phyloP scores from a whole-genome alignment of 2,329 filamentous ascomycete genomes.

The Ophiostoma triangulosporum region DNA sequence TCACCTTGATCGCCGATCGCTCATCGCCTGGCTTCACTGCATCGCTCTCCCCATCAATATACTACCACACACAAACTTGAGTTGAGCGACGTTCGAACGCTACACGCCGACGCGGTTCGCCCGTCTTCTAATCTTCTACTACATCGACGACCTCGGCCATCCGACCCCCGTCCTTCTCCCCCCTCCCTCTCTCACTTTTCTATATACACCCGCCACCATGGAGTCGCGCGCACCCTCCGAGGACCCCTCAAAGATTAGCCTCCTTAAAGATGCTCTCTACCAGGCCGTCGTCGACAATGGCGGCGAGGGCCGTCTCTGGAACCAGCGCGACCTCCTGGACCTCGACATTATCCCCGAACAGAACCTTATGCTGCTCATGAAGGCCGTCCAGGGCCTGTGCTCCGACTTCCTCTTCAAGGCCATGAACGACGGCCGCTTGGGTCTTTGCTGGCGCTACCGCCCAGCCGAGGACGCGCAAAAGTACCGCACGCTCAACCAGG shows the following conservation, averaged over 20 bases:
- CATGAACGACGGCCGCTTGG: slow-evolving; percentile 28
- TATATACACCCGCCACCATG: slow-evolving; percentile 5
- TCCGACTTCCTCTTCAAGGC: slow-evolving; percentile 47
- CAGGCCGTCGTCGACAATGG: slow-evolving; percentile 38
- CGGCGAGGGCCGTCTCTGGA: slow-evolving; percentile 36
- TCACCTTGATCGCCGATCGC: not conserved
- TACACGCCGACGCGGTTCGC: not conserved
- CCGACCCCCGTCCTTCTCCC: not conserved
- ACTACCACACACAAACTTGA: too few species aligned
- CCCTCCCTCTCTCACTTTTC: not conserved
- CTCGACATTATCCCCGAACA: slow-evolving; percentile 44
- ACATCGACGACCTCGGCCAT: not conserved
- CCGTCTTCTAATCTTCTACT: not conserved
- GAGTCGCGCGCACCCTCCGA: slow-evolving; percentile 14
- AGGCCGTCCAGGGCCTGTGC: slow-evolving; percentile 42
- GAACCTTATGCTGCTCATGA: slow-evolving; percentile 39
- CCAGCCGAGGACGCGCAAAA: slow-evolving; percentile 47
- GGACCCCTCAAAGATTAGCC: slow-evolving; percentile 29
- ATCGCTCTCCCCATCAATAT: not conserved
- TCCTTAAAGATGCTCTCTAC: slow-evolving; percentile 45
- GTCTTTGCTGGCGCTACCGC: slow-evolving; percentile 44
- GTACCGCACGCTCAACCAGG: slow-evolving; percentile 47
- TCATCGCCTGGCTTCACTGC: not conserved
- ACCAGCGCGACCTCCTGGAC: slow-evolving; percentile 43
- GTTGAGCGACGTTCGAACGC: not conserved